Evolutionary conservation across 164 flowering plant genomes (phyloP), one percentile per base, ranked within the genome.

Genomic region (Protea cynaroides): DNA sequence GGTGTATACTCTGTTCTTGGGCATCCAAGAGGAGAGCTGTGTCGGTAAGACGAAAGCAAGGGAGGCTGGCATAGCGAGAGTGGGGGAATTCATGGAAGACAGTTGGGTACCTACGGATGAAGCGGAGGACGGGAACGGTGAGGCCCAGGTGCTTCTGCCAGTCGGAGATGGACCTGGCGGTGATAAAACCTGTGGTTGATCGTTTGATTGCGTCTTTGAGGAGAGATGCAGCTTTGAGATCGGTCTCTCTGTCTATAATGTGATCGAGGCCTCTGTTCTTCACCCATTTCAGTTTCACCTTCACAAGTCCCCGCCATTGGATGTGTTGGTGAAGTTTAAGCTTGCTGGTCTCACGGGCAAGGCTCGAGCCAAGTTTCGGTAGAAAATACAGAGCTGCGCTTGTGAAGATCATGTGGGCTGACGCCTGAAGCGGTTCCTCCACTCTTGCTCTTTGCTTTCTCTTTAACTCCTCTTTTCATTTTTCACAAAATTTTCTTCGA

Each of bases 221-320:
- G n/a, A 95, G 84, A 66, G 77, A 86, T 1, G 88, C 96, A 13
- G 99, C 99, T 70, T 95, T 95, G 59, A 95, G 81, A 69, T 92
- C 97, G 22, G 94, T 95, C 59, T 89, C 97, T 53, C 38, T 77
- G 75, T 92, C 96, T 76, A 95, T 95, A 46, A 88, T 77, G 80
- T 88, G 88, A 71, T 95, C 97, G 15, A 95, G 63, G 34, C 85
- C 68, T 18, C 84, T 75, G 71, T 95, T 91, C 66, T 88, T 91
- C 24, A 87, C 92, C 97, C 99, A 95, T 79, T 89, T 95, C 13
- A 95, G 79, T 1, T 97, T 77, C 19, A 95, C 97, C 69, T 83
- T 89, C 4, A 64, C 75, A 3, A 77, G 13, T 43, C 38, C 47
- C 21, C 80, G 67, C n/a, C 61, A 60, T 52, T 70, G 72, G 59